Evolutionary conservation across 1,139 yeast genomes (phyloP), one percentile per base, ranked within the genome.

Genomic region (Scheffersomyces segobiensis): DNA sequence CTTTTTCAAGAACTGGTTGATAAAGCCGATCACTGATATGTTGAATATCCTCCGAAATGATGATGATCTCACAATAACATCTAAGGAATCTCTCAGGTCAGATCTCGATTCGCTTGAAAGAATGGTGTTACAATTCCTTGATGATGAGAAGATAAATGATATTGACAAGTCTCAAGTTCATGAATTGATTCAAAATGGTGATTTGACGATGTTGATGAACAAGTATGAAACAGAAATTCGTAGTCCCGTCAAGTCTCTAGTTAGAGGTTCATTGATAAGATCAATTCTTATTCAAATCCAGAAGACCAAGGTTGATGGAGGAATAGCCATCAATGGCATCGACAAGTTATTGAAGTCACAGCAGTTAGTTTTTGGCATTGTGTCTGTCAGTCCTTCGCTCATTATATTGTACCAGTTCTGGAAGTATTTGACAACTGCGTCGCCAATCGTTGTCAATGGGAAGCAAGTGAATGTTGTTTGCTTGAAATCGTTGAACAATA

Each of bases 261-360:
- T 91, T 5, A 75, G 79, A 8, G 99, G 98, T 3, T 84, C 87
- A 56, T 80, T 95, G 62, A 75, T 93, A 8, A 82, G 97, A 55
- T 87, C 95, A 14, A 74, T 95, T 53, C 75, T 95, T 66, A 93
- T 95, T 60, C 98, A 95, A 72, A 79, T 95, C 10, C 99, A 95
- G 71, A 95, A 95, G 74, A 89, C 97, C 17, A 95, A 95, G 74
- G 98, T 95, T 17, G 99, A 95, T 71, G 97, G 97, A 3, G 95
- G 91, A 46, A 79, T 93, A 8, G 98, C 97, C 0, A 84, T 95
- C 61, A 87, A 83, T 65, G 98, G 98, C 8, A 93, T 95, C 62
- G 98, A 95, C 73, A 89, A 91, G 71, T 78, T 95, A 63, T 81
- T 95, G 57, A 89, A 92, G 71, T 89, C 96, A 52, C 99, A 95